Base-by-base conservation (phyloP, 495 filamentous ascomycete species). In the Patellaria atrata region DNA sequence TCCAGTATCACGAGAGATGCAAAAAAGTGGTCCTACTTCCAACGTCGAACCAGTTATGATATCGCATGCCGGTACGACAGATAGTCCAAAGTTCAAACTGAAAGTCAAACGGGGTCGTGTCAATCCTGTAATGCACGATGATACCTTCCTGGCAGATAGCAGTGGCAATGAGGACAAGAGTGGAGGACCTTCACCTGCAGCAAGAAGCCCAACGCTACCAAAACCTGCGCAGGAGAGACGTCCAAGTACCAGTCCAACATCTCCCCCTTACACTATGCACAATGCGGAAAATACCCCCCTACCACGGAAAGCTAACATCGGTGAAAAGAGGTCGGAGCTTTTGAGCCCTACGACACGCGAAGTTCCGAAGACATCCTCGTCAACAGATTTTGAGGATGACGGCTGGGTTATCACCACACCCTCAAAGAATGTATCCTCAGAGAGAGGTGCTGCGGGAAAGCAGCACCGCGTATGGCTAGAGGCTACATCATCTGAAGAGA, bases 111-210 rank as follows among this genome's bases (percentile, higher is more conserved):
- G 43, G 14, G 32, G 35, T 22, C 27, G 35, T 38, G 25, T 37
- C 20, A 44, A 44, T 28, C 20, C 32, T 4, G n/a, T n/a, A n/a
- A n/a, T n/a, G n/a, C 48, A 58, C 13, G 65, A 69, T 42, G 57
- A 55, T 5, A 62, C 67, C 9, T 66, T 68, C 44, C 55, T 68
- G 23, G 62, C 61, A 27, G 66, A 67, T 35, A 66, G 55, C 39
- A 67, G 61, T 40, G 68, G 64, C 27, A 65, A 65, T 34, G 67
- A 70, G 48, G 44, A 41, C 21, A 23, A 25, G 10, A 48, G 42
- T 22, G 34, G 35, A 14, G 28, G 32, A 6, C 42, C 23, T 3
- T 38, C 42, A 21, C 42, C 42, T 2, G 21, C 34, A 3, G 53
- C 53, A 27, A 40, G 46, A 12, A 40, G 43, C n/a, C 29, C 26